Evolutionary conservation across 2,329 filamentous ascomycete genomes (phyloP), one percentile per base, ranked within the genome.

Genomic region (Fusarium solani-melongenae): DNA sequence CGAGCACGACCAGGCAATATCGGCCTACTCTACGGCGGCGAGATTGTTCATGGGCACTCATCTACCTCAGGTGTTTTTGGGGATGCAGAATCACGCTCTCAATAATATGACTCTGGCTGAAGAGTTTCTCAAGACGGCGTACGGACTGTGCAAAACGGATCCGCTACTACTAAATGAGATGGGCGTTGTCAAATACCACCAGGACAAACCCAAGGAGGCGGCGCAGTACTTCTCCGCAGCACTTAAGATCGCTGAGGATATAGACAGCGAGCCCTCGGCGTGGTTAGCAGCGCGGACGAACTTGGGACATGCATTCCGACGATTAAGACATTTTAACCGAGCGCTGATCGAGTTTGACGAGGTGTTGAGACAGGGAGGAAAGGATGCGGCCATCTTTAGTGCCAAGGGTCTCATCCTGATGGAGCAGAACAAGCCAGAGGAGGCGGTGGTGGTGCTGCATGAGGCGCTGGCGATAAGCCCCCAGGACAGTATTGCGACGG

Each of bases 1-100:
- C 61, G 96, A 99, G 82, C 95, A 98, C 82, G 96, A 99, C 81
- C 96, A 99, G 84, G 96, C 96, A 56, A 98, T 99, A 72, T 97
- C 95, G 10, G 96, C 97, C 0, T 99, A 99, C 84, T 97, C 94
- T 33, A 99, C 96, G 1, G 96, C 96, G 1, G 96, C 96, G 2
- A 90, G 96, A 41, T 86, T 99, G 0, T 99, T 99, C 83, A 97
- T 98, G 86, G 96, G 96, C 41, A 98, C 96, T 0, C 97, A 99
- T 81, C 88, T 99, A 1, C 96, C 96, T 0, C 96, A 98, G 79
- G 90, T 99, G 4, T 99, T 98, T 81, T 86, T 99, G 29, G 96
- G 97, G 8, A 99, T 99, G 96, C 97, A 99, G 82, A 97, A 99
- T 82, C 92, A 98, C 56, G 94, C 96, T 20, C 88, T 99, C 69